Base-by-base conservation (phyloP, 805 yeast genomes). In the Candida hispaniensis region DNA sequence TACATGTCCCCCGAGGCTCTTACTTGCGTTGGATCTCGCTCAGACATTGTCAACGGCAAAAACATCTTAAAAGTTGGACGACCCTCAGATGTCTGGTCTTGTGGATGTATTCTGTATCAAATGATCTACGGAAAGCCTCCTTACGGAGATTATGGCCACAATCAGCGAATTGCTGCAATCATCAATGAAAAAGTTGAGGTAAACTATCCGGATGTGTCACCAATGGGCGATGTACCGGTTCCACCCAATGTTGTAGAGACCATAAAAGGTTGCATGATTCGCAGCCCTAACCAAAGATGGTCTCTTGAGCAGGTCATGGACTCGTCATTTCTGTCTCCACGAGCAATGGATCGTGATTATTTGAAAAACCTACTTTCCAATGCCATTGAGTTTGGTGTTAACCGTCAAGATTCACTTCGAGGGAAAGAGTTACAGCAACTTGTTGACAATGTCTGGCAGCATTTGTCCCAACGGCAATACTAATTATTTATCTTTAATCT, bases 1-100 rank as follows among this genome's bases (percentile, higher is more conserved):
- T 91, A 88, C 54, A 91, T 88, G 97, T 95, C 98, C 0, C 98
- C 98, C 0, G 98, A 88, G 55, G 81, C 96, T 0, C 59, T 88
- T 41, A 20, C 18, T n/a, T 15, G 17, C 5, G 25, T 22, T 5
- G 63, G 55, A 34, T 61, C 58, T 18, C 40, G 52, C 5, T n/a
- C n/a, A n/a, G n/a, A n/a, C n/a, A n/a, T n/a, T n/a, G n/a, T n/a
- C n/a, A 49, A 51, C 23, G 54, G 50, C 39, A 59, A 39, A 58
- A 71, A 21, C 60, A 77, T 39, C 30, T 51, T 51, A 88, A 80
- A 73, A 54, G 93, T 86, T 7, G 96, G 97, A 1, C 78, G 76
- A 48, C 94, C 97, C 0, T 79, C 96, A 2, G 98, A 91, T 59
- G 75, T 91, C 10, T 91, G 98, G 98, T 85, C 97, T 13, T 80